Evolutionary conservation across 306 rosid genomes (phyloP).

Genomic region (Malus orientalis): DNA sequence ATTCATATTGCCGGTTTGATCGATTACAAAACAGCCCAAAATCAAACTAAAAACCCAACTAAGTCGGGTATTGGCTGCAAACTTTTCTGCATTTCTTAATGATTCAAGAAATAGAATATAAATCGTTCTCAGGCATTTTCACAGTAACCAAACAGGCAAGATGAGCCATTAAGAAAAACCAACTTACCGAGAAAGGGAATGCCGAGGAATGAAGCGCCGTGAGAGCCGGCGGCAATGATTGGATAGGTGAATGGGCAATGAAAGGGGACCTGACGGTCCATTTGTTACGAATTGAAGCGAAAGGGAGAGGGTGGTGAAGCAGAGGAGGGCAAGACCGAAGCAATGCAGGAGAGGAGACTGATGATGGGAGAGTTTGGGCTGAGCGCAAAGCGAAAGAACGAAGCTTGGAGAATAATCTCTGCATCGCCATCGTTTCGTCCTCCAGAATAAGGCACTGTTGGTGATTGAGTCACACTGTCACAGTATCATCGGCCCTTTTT

Average conservation of each 20-base stretch:
- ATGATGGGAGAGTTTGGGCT: slow-evolving; percentile 21
- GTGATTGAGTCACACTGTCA: no score
- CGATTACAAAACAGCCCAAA: background rate
- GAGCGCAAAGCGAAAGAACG: slow-evolving; percentile 43
- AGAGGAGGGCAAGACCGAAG: slow-evolving; percentile 38
- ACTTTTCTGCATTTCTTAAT: background rate
- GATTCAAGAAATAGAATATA: background rate
- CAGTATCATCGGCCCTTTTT: no score
- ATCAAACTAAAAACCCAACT: background rate
- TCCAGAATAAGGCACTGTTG: background rate
- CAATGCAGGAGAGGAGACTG: slow-evolving; percentile 26
- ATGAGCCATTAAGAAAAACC: background rate
- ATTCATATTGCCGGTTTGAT: background rate
- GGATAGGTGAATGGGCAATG: slow-evolving; percentile 21
- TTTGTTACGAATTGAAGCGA: slow-evolving; percentile 19
- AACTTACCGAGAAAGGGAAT: slow-evolving; percentile 50
- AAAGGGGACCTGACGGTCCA: slow-evolving; percentile 31
- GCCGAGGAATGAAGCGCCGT: slow-evolving; percentile 24
- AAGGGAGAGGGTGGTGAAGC: slow-evolving; percentile 32
- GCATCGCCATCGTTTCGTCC: slow-evolving; percentile 38
- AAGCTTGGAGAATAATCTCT: slow-evolving; percentile 43
- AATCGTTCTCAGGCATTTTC: slow-evolving; percentile 4
- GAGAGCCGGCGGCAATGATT: slow-evolving; percentile 20
- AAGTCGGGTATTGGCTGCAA: background rate
- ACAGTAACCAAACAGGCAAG: slow-evolving; percentile 10